Base-by-base conservation (phyloP, 2,329 filamentous ascomycete genomes). In the Trichophyton equinum region DNA sequence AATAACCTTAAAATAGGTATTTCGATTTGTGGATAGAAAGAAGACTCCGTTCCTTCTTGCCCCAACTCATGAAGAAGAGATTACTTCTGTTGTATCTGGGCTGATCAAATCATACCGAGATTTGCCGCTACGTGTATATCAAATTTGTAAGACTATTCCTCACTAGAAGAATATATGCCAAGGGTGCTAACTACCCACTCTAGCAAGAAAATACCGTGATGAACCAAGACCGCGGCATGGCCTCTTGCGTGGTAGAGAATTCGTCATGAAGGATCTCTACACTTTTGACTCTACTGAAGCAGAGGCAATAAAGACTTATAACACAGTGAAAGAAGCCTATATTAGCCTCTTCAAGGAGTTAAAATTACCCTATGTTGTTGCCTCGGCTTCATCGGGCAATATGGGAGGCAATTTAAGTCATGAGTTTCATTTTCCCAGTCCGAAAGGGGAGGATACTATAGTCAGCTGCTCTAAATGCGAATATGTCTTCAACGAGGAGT, bases 211-310 rank as follows among this genome's bases (percentile, higher is more conserved):
- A 73, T 99, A 97, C 70, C 85, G 94, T 57, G 94, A 99, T 75
- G 94, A 99, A 74, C 82, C 87, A 61, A 82, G 94, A 27, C 94
- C 94, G 20, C 83, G 94, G 36, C 89, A 95, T 67, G 94, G 94
- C 11, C 79, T 99, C 1, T 78, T 99, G 7, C 85, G 94, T 8
- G 88, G 89, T 0, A 85, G 91, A 63, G 94, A 99, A 69, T 99
- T 99, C 68, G 76, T 90, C 67, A 99, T 99, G 94, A 99, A 99
- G 74, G 94, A 99, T 72, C 81, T 99, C 0, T 99, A 99, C 72
- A 96, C 91, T 0, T 99, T 99, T 69, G 94, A 99, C 69, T 76
- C 80, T 40, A 86, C 81, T 3, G 71, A 79, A 0, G 75, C 82
- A 27, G 76, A 82, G n/a, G 92, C 92, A 1, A 77, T 91, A n/a